Base-by-base conservation (phyloP, 495 filamentous ascomycete genomes). In the Lophium mytilinum region DNA sequence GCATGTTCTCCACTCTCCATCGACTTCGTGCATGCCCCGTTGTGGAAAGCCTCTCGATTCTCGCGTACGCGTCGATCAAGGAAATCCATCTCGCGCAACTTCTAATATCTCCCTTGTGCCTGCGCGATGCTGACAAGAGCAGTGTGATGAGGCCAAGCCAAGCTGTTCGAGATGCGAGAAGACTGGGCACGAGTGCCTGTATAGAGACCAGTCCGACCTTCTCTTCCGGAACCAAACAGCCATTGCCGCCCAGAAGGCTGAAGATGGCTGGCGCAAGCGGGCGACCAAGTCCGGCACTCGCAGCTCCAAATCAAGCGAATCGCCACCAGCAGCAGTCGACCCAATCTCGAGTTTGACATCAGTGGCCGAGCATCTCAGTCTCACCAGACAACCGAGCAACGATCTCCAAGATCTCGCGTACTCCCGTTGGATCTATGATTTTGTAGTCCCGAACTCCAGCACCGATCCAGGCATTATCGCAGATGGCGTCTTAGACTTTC, bases 71-170 rank as follows among this genome's bases (percentile, higher is more conserved):
- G 43, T 7, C 14, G 11, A 21, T 48, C 45, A 48, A 48, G 19
- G 45, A 30, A 2, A 30, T 2, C 24, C 24, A 6, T 30, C 24
- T 2, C 24, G 24, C 8, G 21, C 43, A 6, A 30, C 24, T 3
- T 30, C 24, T 30, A 2, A 6, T 30, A 3, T 30, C 2, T 30
- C 24, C 24, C 24, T 30, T 30, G 24, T 30, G 24, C 24, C 2
- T 6, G 24, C 24, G 24, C 24, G 2, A 30, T 33, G 35, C 19
- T 18, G 8, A 21, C 21, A 39, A n/a, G 14, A 53, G 17, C 30
- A 65, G 62, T 65, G 57, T 45, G 62, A 65, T 41, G 62, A 65
- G 50, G 49, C 50, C 15, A 65, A 65, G 36, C 62, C 62, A 11
- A 37, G 37, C n/a, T 62, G 63, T 43, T 35, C 15, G 14, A 51